phyloP scores from a whole-genome alignment of 2,329 filamentous ascomycete species.

The Stemphylium beticola region DNA sequence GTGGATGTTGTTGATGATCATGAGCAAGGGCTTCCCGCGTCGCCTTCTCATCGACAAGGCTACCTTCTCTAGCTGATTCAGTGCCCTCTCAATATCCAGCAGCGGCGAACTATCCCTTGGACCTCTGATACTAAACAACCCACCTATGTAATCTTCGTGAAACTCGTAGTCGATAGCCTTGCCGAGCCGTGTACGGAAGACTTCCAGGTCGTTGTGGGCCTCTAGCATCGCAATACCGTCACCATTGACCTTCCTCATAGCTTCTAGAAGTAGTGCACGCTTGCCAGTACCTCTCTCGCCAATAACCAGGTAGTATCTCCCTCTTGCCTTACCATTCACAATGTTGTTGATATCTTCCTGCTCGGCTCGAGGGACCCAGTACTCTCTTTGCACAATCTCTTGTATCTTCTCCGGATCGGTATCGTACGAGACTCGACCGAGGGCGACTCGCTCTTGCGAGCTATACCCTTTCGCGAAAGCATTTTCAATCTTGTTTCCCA shows the following conservation, averaged over 20 bases:
- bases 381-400: slow-evolving; percentile 56
- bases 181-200: slow-evolving; percentile 88
- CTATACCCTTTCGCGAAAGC: slow-evolving; percentile 43
- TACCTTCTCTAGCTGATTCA: slow-evolving; percentile 98
- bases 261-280: slow-evolving; percentile 90
- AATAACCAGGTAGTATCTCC: slow-evolving; percentile 89
- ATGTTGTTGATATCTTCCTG: slow-evolving; percentile 82
- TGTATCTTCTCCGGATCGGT: slow-evolving; percentile 33
- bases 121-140: slow-evolving; percentile 90
- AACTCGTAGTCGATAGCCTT: slow-evolving; percentile 96
- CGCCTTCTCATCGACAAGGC: slow-evolving; percentile 72
- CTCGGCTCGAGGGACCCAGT: slow-evolving; percentile 84
- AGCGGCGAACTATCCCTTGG: slow-evolving; percentile 90
- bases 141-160: slow-evolving; percentile 96
- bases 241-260: slow-evolving; percentile 89
- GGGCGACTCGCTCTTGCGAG: slow-evolving; percentile 41
- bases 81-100: slow-evolving; percentile 91
- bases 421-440: slow-evolving; percentile 40
- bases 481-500: slow-evolving; percentile 43
- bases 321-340: slow-evolving; percentile 71
- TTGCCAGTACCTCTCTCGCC: slow-evolving; percentile 97
- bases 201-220: slow-evolving; percentile 91
- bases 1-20: slow-evolving; percentile 95
- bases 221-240: slow-evolving; percentile 94
- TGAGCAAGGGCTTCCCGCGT: slow-evolving; percentile 72